Evolutionary conservation across 2,329 filamentous ascomycete species (phyloP).

Genomic region (Phyllosticta ampelicida): DNA sequence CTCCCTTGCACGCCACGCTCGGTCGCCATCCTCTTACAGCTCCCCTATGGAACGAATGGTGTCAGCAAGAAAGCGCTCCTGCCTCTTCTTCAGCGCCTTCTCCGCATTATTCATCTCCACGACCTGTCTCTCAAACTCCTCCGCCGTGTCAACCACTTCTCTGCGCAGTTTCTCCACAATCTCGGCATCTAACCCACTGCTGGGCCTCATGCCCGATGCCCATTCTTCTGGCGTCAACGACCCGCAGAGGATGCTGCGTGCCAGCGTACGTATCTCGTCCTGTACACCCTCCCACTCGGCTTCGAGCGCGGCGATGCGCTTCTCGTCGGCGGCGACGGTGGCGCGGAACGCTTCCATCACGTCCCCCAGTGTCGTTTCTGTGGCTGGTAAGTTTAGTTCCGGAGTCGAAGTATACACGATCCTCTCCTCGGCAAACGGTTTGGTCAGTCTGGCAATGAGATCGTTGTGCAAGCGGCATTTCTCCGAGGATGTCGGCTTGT

Average conservation of each 20-base stretch:
- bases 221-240: not conserved
- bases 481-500: slow-evolving; percentile 13
- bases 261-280: slow-evolving; percentile 18
- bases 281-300: slow-evolving; percentile 19
- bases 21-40: not conserved
- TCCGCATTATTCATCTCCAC: slow-evolving; percentile 16
- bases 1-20: too few relatives aligned
- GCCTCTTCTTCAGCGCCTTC: slow-evolving; percentile 16
- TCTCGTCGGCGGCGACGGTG: slow-evolving; percentile 14
- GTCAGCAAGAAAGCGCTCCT: slow-evolving; percentile 18
- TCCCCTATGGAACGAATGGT: not conserved
- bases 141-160: slow-evolving; percentile 15
- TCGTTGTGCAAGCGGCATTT: slow-evolving; percentile 16
- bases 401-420: not conserved
- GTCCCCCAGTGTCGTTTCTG: slow-evolving; percentile 11
- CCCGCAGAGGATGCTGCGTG: not conserved
- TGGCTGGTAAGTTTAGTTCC: too few relatives aligned
- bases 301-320: slow-evolving; percentile 16
- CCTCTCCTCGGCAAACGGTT: slow-evolving; percentile 16
- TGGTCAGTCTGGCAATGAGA: slow-evolving; percentile 14
- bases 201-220: not conserved
- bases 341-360: slow-evolving; percentile 17
- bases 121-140: slow-evolving; percentile 10
- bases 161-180: slow-evolving; percentile 14
- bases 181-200: slow-evolving; percentile 9